Evolutionary conservation across 1,284 basidiomycete species (phyloP).

Genomic region (Ustilago bromivora): DNA sequence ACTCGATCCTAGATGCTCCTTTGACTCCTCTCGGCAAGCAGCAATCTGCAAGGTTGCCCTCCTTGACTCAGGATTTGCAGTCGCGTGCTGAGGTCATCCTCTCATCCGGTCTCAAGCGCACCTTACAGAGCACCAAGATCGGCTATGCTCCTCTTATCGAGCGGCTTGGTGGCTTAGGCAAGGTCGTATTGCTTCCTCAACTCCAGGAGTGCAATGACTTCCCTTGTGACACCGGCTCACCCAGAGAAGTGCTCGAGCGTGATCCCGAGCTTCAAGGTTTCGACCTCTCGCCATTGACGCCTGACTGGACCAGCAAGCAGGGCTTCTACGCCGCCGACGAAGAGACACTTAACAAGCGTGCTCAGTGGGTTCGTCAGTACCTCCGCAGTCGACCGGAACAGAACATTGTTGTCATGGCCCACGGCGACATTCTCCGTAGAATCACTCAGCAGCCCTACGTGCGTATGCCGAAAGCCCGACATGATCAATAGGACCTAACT

Average conservation of each 20-base stretch:
- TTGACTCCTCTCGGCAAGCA: slow-evolving; percentile 66
- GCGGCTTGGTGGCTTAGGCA: slow-evolving; percentile 58
- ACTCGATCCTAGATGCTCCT: slow-evolving; percentile 66
- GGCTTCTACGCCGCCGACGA: slow-evolving; percentile 67
- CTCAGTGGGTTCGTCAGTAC: slow-evolving; percentile 67
- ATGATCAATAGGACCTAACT: too few relatives aligned
- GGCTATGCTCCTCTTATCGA: slow-evolving; percentile 62
- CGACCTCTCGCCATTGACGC: slow-evolving; percentile 63
- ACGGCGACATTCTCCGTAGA: slow-evolving; percentile 67
- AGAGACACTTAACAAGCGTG: slow-evolving; percentile 58
- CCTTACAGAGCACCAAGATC: slow-evolving; percentile 65
- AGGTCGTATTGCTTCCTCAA: slow-evolving; percentile 63
- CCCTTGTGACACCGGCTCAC: slow-evolving; percentile 68
- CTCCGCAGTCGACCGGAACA: slow-evolving; percentile 64
- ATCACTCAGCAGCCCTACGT: slow-evolving; percentile 57
- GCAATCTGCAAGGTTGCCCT: slow-evolving; percentile 59
- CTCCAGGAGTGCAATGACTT: slow-evolving; percentile 67
- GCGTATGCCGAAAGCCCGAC: slow-evolving; percentile 9
- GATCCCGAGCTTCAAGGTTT: slow-evolving; percentile 62
- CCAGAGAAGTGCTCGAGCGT: slow-evolving; percentile 57
- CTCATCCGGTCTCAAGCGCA: slow-evolving; percentile 62
- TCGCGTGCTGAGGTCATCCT: slow-evolving; percentile 58
- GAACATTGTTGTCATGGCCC: slow-evolving; percentile 67
- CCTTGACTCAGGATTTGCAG: slow-evolving; percentile 55
- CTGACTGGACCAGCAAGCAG: slow-evolving; percentile 67